Percentiles rank a stretch among this genome's conserved stretches.
Evolutionary conservation across 2,329 filamentous ascomycete species (phyloP).

Genomic region (Verticillium nonalfalfae): DNA sequence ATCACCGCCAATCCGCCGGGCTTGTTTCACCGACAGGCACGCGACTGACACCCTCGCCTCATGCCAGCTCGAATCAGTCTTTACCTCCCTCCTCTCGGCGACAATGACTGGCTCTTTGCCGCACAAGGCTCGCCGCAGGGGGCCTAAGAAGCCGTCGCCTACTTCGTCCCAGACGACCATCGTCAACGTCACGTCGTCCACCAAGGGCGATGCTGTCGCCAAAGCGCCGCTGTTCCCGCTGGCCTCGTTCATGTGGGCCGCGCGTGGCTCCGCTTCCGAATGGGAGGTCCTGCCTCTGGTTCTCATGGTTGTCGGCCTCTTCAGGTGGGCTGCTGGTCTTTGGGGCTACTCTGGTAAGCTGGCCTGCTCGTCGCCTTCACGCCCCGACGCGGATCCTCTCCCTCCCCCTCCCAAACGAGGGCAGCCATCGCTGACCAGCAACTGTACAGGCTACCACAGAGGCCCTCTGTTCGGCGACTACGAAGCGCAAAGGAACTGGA

Average conservation of each 20-base stretch:
- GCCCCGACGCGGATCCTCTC: background rate
- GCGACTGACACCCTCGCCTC: background rate
- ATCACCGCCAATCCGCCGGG: background rate
- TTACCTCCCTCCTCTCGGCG: constrained; percentile 11
- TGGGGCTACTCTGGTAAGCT: constrained; percentile 87
- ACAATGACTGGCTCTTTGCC: constrained; percentile 48
- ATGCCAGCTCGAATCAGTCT: background rate
- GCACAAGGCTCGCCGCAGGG: constrained; percentile 54
- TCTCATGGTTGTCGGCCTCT: constrained; percentile 84
- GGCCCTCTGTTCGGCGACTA: constrained; percentile 96
- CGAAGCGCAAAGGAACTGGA: constrained; percentile 97
- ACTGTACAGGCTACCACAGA: constrained; percentile 63
- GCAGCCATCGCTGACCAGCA: background rate
- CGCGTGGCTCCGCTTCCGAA: constrained; percentile 76
- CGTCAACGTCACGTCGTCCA: constrained; percentile 1
- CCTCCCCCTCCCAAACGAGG: no score
- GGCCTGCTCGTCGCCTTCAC: background rate
- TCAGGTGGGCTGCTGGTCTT: constrained; percentile 85
- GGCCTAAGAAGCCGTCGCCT: constrained; percentile 33
- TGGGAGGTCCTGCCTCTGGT: constrained; percentile 88
- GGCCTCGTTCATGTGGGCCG: constrained; percentile 90
- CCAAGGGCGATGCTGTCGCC: constrained; percentile 16
- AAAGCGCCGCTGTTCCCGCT: constrained; percentile 76
- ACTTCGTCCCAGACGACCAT: constrained; percentile 7
- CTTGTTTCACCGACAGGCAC: background rate